A percentile compares a stretch with the other conserved stretches of the same genome.
Evolutionary conservation across 140 eudicot species (phyloP).

Genomic region (Stevia rebaudiana): DNA sequence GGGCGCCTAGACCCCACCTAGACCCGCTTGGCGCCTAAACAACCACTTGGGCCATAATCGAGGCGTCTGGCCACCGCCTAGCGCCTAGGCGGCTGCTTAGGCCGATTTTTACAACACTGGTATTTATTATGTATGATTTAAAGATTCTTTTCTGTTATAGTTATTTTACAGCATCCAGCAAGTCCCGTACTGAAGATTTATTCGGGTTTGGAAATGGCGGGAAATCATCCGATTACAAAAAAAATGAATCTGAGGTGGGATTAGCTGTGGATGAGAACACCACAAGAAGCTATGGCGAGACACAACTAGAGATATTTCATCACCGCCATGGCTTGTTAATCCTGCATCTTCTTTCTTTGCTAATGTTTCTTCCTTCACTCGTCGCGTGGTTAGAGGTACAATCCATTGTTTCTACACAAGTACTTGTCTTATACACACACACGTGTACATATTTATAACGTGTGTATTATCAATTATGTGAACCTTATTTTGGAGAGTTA

Average conservation of each 20-base stretch:
- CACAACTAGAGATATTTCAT: constrained; percentile 80
- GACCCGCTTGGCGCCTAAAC: too few species aligned
- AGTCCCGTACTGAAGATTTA: constrained; percentile 45
- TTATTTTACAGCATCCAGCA: constrained; percentile 76
- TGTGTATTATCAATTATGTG: too few species aligned
- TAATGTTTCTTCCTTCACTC: constrained; percentile 84
- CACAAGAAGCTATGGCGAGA: constrained; percentile 67
- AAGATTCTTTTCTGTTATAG: constrained; percentile 40
- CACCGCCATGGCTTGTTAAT: constrained; percentile 84
- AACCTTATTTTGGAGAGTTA: too few species aligned
- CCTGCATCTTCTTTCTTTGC: constrained; percentile 62
- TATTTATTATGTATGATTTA: too few species aligned
- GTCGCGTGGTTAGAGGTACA: constrained; percentile 90
- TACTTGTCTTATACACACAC: too few species aligned
- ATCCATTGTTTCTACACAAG: too few species aligned
- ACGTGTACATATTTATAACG: too few species aligned
- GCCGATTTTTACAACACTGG: too few species aligned
- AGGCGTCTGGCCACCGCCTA: too few species aligned
- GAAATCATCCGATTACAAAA: constrained; percentile 18
- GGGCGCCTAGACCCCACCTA: too few species aligned
- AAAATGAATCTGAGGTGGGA: constrained; percentile 30
- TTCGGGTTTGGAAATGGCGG: constrained; percentile 43
- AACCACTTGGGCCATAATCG: too few species aligned
- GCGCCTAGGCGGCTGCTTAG: too few species aligned
- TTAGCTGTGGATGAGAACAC: constrained; percentile 37